Percentiles rank a stretch among this genome's conserved stretches.
phyloP scores from a whole-genome alignment of 108 stramenopile species.

The Cyclotella baltica region DNA sequence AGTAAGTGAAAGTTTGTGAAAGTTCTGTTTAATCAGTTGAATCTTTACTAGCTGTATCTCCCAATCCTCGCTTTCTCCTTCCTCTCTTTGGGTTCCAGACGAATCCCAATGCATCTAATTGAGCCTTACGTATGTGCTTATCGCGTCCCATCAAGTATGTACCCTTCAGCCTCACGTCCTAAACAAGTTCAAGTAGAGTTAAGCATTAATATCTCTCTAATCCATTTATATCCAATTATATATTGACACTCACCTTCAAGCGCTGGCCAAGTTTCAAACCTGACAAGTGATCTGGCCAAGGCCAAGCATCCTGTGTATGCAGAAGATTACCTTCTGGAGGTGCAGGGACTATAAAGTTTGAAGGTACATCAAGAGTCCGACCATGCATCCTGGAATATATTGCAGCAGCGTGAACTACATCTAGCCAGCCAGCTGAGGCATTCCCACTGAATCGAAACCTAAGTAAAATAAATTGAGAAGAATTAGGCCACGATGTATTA shows the following conservation, averaged over 20 bases:
- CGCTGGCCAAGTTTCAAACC: conserved; percentile 80
- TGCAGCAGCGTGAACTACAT: conserved; percentile 87
- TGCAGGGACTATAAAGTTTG: conserved; percentile 69
- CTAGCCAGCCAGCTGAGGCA: conserved; percentile 74
- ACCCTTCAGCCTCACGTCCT: conserved; percentile 79
- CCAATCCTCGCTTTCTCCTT: conserved; percentile 48
- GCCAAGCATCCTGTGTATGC: conserved; percentile 58
- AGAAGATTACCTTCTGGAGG: conserved; percentile 43
- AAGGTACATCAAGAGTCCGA: conserved; percentile 70
- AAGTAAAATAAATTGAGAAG: neutral
- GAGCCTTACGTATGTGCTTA: conserved; percentile 59
- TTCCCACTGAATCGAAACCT: conserved; percentile 78
- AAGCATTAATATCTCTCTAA: no score
- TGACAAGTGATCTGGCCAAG: conserved; percentile 83
- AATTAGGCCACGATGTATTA: no score
- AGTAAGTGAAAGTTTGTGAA: no score
- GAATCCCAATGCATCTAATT: conserved; percentile 84
- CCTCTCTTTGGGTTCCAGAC: conserved; percentile 73
- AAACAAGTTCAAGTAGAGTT: no score
- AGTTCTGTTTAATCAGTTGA: neutral
- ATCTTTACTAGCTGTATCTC: neutral
- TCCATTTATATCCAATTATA: no score
- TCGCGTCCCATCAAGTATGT: conserved; percentile 68
- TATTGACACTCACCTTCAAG: no score
- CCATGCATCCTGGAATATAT: conserved; percentile 84